phyloP scores from a whole-genome alignment of 164 flowering plant genomes.

The Stephania japonica region DNA sequence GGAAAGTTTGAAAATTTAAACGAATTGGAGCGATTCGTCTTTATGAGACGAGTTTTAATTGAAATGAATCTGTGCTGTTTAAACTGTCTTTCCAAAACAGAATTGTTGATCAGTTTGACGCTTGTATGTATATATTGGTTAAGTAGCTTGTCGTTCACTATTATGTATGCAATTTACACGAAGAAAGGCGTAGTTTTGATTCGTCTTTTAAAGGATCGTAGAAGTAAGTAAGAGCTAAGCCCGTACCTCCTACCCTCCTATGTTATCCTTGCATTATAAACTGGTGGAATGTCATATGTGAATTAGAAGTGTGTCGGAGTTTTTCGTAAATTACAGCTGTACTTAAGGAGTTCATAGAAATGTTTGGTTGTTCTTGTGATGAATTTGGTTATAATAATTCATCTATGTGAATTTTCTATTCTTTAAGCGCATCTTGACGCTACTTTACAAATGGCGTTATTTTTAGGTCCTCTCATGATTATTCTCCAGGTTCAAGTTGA shows the following conservation, averaged over 20 bases:
- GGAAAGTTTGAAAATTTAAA: no score
- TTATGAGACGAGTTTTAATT: no score
- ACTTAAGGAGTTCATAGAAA: neutral
- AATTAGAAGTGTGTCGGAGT: neutral
- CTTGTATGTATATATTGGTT: no score
- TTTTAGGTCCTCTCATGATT: neutral
- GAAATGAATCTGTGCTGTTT: no score
- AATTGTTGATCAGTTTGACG: no score
- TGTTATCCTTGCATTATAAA: neutral
- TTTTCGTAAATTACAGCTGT: neutral
- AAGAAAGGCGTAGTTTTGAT: neutral
- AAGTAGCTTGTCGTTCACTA: no score
- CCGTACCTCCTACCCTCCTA: neutral
- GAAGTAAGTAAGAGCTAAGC: neutral
- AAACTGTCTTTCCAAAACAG: no score
- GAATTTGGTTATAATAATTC: neutral
- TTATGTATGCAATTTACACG: neutral
- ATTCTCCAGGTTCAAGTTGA: neutral
- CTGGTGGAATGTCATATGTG: neutral
- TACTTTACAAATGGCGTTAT: neutral
- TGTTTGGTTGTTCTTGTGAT: neutral
- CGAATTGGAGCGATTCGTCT: no score
- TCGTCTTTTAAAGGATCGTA: neutral
- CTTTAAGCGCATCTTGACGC: neutral
- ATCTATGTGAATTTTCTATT: neutral